Conservation (phyloP, 768 basidiomycete genomes). For the Tulasnella calospora region DNA sequence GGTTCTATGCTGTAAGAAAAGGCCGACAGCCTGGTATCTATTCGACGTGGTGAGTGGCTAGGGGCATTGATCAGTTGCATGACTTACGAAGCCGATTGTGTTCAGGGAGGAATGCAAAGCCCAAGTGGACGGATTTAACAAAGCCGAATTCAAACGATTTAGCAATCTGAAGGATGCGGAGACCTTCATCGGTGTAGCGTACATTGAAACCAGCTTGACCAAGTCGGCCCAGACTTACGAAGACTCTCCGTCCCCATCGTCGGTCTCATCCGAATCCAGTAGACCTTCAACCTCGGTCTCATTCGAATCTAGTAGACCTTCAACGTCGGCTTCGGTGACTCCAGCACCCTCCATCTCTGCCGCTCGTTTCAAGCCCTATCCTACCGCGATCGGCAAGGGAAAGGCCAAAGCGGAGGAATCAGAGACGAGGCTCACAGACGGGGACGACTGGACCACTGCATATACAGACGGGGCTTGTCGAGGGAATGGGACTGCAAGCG, state of each 20-base stretch:
- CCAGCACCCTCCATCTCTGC: neutral
- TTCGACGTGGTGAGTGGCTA: slow-evolving; percentile 48
- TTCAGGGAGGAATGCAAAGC: slow-evolving; percentile 65
- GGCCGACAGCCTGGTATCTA: slow-evolving; percentile 66
- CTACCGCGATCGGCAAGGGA: neutral
- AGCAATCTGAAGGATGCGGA: slow-evolving; percentile 51
- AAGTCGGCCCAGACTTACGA: slow-evolving; percentile 25
- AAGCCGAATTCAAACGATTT: slow-evolving; percentile 68
- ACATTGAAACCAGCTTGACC: slow-evolving; percentile 7
- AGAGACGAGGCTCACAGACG: slow-evolving; percentile 30
- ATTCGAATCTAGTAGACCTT: slow-evolving; percentile 4
- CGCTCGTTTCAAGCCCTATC: slow-evolving; percentile 16
- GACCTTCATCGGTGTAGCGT: slow-evolving; percentile 41
- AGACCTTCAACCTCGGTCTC: slow-evolving; percentile 6
- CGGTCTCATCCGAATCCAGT: slow-evolving; percentile 17
- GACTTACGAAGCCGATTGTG: neutral
- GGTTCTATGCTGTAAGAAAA: slow-evolving; percentile 67
- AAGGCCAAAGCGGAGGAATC: neutral
- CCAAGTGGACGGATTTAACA: slow-evolving; percentile 61
- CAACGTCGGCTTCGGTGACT: neutral
- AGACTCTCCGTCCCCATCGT: slow-evolving; percentile 19
- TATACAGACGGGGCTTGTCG: slow-evolving; percentile 86
- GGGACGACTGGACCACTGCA: slow-evolving; percentile 47
- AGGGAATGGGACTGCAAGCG: slow-evolving; percentile 65
- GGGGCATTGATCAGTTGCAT: neutral